Conservation (phyloP, 2,329 filamentous ascomycete genomes). For the Purpureocillium takamizusanense region DNA sequence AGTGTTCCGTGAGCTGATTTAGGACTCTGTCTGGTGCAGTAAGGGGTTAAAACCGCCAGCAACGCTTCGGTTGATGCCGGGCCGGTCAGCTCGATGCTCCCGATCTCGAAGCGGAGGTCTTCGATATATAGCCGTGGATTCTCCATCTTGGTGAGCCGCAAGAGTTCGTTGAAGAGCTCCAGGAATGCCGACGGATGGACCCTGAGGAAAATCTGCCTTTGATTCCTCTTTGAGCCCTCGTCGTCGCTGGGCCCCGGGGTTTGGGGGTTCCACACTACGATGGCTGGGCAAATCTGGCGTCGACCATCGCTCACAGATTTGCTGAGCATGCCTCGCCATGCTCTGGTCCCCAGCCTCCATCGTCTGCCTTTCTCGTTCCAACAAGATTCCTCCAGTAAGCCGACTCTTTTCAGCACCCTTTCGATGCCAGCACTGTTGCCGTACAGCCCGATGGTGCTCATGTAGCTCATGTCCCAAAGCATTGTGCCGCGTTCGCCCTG, state of each 20-base stretch:
- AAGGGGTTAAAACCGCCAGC: slow-evolving; percentile 55
- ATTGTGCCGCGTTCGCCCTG: slow-evolving; percentile 67
- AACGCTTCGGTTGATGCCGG: slow-evolving; percentile 75
- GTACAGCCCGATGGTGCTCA: slow-evolving; percentile 73
- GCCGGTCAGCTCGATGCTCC: slow-evolving; percentile 47
- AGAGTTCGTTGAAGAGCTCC: slow-evolving; percentile 56
- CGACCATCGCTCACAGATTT: slow-evolving; percentile 43
- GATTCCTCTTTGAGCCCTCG: slow-evolving; percentile 12
- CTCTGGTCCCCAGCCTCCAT: slow-evolving; percentile 53
- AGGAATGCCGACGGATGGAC: slow-evolving; percentile 76
- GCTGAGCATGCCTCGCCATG: slow-evolving; percentile 40
- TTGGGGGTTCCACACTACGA: slow-evolving; percentile 63
- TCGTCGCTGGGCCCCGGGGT: slow-evolving; percentile 15
- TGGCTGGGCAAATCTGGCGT: slow-evolving; percentile 61
- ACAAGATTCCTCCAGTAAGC: slow-evolving; percentile 48
- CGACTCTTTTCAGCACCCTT: slow-evolving; percentile 56
- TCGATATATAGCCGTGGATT: slow-evolving; percentile 55
- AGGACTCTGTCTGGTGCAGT: slow-evolving; percentile 20
- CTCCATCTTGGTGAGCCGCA: slow-evolving; percentile 47
- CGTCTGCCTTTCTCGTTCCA: slow-evolving; percentile 58
- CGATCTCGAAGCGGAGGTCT: slow-evolving; percentile 60
- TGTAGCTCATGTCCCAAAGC: slow-evolving; percentile 91
- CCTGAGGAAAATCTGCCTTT: slow-evolving; percentile 54
- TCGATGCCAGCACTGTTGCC: slow-evolving; percentile 57
- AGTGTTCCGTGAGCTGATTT: slow-evolving; percentile 31